Evolutionary conservation across 306 rosid genomes (phyloP).

Genomic region (Sindora glabra): DNA sequence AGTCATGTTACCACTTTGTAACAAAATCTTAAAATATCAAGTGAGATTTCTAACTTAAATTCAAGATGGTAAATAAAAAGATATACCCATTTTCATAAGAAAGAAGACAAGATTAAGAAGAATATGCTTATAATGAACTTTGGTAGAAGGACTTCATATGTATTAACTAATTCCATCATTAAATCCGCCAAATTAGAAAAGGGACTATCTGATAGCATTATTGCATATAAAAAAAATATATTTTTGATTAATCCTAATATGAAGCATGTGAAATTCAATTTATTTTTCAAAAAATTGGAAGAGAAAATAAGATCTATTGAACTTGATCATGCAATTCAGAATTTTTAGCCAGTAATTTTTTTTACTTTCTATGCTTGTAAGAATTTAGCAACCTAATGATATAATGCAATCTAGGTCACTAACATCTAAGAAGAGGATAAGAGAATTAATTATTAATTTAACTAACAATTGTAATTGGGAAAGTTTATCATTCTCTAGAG

Average conservation of each 20-base stretch:
- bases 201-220: conserved; percentile 95
- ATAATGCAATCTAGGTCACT: conserved; percentile 26
- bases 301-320: conserved; percentile 2
- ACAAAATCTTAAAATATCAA: conserved; percentile 1
- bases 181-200: conserved; percentile 90
- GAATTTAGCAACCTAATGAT: conserved; percentile 58
- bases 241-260: conserved; percentile 19
- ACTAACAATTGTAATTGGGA: conserved; percentile 50
- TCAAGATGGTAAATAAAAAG: background rate
- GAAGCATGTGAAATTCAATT: conserved; percentile 12
- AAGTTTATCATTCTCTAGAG: conserved; percentile 62
- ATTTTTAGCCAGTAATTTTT: conserved; percentile 61
- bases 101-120: background rate
- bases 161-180: conserved; percentile 95
- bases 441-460: conserved; percentile 8
- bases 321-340: conserved; percentile 81
- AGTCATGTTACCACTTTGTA: background rate
- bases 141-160: conserved; percentile 74
- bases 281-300: background rate
- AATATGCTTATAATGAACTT: conserved; percentile 88
- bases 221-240: too few relatives aligned
- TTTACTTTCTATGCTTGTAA: conserved; percentile 69
- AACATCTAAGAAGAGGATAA: conserved; percentile 12
- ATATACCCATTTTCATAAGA: background rate
- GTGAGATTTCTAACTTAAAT: background rate